These are phyloP conservation scores for Poa pratensis DNA, from an alignment of 176 grass and related monocot genomes.

Conservation along the genomic window DNA sequence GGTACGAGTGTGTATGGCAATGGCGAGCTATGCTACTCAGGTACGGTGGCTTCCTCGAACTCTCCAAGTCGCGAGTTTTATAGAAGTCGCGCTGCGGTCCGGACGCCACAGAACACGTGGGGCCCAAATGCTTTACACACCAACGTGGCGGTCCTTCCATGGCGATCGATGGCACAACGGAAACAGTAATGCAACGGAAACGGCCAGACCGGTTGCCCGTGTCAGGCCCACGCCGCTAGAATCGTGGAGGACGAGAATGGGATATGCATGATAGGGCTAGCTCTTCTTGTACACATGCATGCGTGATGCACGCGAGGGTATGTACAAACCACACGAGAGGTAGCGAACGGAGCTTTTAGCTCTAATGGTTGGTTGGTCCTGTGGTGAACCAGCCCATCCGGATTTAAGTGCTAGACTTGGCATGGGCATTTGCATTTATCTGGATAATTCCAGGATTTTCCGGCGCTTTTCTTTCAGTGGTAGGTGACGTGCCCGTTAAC, in stretches of 20 bases:
- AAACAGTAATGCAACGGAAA: too few species aligned
- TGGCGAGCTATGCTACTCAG: neutral
- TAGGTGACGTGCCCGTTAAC: too few species aligned
- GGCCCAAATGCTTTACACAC: neutral
- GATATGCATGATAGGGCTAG: neutral
- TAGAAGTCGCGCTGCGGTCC: neutral
- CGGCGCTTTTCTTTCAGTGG: too few species aligned
- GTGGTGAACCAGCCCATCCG: too few species aligned
- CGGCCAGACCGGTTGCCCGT: neutral
- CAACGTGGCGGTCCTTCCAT: slow-evolving; percentile 9
- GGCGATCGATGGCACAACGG: neutral
- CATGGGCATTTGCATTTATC: too few species aligned
- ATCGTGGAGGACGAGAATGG: neutral
- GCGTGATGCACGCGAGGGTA: too few species aligned
- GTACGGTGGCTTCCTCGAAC: neutral
- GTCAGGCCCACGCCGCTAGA: neutral
- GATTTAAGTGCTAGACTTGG: too few species aligned
- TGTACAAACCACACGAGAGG: neutral
- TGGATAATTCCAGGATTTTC: too few species aligned
- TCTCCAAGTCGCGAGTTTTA: neutral
- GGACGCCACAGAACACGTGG: neutral
- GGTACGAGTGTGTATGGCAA: neutral
- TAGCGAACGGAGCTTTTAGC: too few species aligned
- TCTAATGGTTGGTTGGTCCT: too few species aligned
- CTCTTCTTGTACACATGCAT: neutral